These are phyloP conservation scores for Edaphochlamys debaryana DNA, from an alignment of 139 green algal species.

Conservation along the genomic window DNA sequence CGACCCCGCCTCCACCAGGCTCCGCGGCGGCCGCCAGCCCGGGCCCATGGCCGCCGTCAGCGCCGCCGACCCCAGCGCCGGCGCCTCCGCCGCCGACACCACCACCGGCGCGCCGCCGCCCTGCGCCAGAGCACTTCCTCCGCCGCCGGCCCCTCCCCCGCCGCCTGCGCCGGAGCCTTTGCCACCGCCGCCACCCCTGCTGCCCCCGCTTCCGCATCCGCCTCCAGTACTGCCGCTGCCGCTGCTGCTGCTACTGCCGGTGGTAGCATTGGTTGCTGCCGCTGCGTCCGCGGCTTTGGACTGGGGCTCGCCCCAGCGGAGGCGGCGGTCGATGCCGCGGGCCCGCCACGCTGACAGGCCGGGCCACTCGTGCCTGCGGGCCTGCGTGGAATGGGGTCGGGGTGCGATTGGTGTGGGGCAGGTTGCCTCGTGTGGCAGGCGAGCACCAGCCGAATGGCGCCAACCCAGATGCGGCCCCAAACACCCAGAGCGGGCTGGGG, in stretches of 20 bases:
- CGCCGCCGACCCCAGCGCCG: constrained; percentile 18
- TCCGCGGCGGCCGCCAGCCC: constrained; percentile 3
- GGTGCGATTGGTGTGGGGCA: too few relatives aligned
- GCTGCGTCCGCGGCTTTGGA: constrained; percentile 7
- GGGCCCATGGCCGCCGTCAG: not conserved
- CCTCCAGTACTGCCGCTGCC: not conserved
- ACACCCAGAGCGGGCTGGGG: too few relatives aligned
- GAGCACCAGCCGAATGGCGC: too few relatives aligned
- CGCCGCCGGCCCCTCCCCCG: too few relatives aligned
- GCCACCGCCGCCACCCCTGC: too few relatives aligned
- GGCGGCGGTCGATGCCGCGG: constrained; percentile 32
- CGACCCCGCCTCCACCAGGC: constrained; percentile 40
- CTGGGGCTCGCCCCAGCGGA: constrained; percentile 29
- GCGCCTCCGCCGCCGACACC: not conserved
- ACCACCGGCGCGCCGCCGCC: not conserved
- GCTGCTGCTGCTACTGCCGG: not conserved
- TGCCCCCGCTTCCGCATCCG: not conserved
- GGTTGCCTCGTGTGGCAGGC: too few relatives aligned
- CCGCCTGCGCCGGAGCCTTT: too few relatives aligned
- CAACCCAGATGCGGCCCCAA: too few relatives aligned
- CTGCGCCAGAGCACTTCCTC: too few relatives aligned
- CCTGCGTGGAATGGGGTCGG: too few relatives aligned
- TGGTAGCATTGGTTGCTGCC: too few relatives aligned
- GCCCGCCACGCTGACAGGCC: constrained; percentile 50
- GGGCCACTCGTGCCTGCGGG: constrained; percentile 43